Conservation (phyloP, 2,329 filamentous ascomycete species). For the Dactylella cylindrospora region DNA sequence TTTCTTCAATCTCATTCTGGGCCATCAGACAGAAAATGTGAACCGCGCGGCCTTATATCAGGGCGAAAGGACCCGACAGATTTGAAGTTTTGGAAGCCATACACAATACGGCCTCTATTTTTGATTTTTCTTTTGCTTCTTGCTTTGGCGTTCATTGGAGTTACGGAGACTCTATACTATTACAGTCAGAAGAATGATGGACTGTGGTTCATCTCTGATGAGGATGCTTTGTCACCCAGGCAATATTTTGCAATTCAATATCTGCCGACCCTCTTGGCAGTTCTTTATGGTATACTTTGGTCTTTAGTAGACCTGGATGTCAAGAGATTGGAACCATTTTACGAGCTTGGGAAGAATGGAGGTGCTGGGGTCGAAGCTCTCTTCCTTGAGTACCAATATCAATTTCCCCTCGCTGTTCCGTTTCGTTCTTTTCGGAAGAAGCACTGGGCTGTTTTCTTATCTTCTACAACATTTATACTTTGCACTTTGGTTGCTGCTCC, state of each 20-base stretch:
- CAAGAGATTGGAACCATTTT: conserved; percentile 35
- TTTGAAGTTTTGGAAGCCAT: conserved; percentile 61
- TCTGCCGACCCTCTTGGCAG: conserved; percentile 26
- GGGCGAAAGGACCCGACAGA: conserved; percentile 25
- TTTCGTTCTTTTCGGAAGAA: conserved; percentile 11
- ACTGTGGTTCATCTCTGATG: conserved; percentile 18
- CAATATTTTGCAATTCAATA: conserved; percentile 30
- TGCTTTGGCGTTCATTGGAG: conserved; percentile 58
- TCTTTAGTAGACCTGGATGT: conserved; percentile 27
- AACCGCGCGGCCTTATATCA: conserved; percentile 1
- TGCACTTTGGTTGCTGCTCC: conserved; percentile 5
- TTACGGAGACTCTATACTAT: conserved; percentile 61
- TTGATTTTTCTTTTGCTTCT: conserved; percentile 59
- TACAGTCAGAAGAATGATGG: conserved; percentile 33
- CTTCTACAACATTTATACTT: conserved; percentile 11
- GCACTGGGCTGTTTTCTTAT: conserved; percentile 24
- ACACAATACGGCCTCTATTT: conserved; percentile 66
- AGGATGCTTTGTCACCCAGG: background rate
- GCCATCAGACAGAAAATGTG: conserved; percentile 8
- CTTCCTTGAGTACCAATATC: conserved; percentile 28
- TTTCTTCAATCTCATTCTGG: conserved; percentile 19
- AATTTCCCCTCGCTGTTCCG: conserved; percentile 17
- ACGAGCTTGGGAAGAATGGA: conserved; percentile 8
- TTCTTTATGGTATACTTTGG: conserved; percentile 25
- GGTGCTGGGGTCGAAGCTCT: conserved; percentile 9